phyloP scores from a whole-genome alignment of 2,329 filamentous ascomycete genomes.

The Madurella fahalii region DNA sequence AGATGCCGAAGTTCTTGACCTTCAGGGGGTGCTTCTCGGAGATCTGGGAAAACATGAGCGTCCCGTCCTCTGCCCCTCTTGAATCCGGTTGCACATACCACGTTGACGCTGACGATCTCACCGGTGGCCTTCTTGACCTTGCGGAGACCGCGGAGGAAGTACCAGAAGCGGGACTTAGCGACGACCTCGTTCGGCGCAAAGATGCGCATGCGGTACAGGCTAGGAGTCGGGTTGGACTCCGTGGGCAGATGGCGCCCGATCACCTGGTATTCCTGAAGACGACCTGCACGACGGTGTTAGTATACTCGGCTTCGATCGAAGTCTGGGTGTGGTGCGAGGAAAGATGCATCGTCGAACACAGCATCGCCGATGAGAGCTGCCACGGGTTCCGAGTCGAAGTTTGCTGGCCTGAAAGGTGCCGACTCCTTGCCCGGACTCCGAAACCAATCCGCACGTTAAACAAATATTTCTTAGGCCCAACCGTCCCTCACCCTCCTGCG shows the following conservation, averaged over 20 bases:
- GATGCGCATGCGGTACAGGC: constrained; percentile 99
- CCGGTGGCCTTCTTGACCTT: constrained; percentile 99
- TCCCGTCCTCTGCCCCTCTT: background rate
- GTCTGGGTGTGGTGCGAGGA: background rate
- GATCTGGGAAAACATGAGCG: constrained; percentile 58
- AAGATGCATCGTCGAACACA: background rate
- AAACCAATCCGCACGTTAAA: background rate
- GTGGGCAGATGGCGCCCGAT: constrained; percentile 98
- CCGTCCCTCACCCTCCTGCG: background rate
- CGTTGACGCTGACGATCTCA: constrained; percentile 96
- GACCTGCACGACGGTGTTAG: constrained; percentile 60
- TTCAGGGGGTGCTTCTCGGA: constrained; percentile 98
- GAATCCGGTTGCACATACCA: constrained; percentile 56
- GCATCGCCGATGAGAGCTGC: background rate
- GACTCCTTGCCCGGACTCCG: background rate
- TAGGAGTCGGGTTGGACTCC: constrained; percentile 93
- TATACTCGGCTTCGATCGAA: background rate
- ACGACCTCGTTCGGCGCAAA: constrained; percentile 97
- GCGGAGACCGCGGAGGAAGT: constrained; percentile 97
- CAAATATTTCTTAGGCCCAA: background rate
- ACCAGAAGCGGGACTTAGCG: constrained; percentile 99
- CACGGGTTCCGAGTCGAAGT: background rate
- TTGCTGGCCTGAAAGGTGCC: background rate
- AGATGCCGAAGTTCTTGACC: constrained; percentile 99
- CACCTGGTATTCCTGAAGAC: constrained; percentile 99